Evolutionary conservation across 768 basidiomycete genomes (phyloP), one percentile per base, ranked within the genome.

Genomic region (Coprinopsis marcescibilis): DNA sequence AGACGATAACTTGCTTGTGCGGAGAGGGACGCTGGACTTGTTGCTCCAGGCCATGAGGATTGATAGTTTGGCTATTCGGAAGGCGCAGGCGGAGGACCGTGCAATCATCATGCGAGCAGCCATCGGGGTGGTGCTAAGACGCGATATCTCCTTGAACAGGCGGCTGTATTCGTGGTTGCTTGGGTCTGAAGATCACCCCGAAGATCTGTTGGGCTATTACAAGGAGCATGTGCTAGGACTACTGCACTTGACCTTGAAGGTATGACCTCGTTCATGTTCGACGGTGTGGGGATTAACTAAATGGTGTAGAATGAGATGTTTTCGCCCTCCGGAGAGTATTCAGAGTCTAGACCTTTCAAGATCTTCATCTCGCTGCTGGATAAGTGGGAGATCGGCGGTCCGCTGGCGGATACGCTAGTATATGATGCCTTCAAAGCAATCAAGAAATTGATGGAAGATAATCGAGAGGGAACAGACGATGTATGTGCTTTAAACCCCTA

Each of bases 281-380:
- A n/a, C n/a, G n/a, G n/a, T n/a, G n/a, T n/a, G n/a, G n/a, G n/a
- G n/a, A n/a, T n/a, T n/a, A n/a, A n/a, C n/a, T n/a, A n/a, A n/a
- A n/a, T n/a, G n/a, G n/a, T n/a, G n/a, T 56, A 91, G 85, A 71
- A 75, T 36, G 89, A 93, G 52, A 91, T 93, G 88, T 70, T 78
- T 50, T 65, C 72, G 10, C 83, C 83, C 2, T 81, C 81, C 2
- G 73, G 76, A 41, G 81, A 83, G 48, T 91, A 90, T 53, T 71
- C 85, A 1, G 82, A 84, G 51, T 85, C 87, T 3, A 71, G 89
- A 20, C 91, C 96, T 0, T 98, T 93, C 77, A 95, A 94, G 65
- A 87, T 98, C 26, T 94, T 96, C 62, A 84, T 98, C 19, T 94
- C 92, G 1, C 64, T 98, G 14, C 69, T 97, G 54, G 96, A 99